Evolutionary conservation across 1,139 yeast species (phyloP).

Genomic region (Kluyveromyces marxianus): DNA sequence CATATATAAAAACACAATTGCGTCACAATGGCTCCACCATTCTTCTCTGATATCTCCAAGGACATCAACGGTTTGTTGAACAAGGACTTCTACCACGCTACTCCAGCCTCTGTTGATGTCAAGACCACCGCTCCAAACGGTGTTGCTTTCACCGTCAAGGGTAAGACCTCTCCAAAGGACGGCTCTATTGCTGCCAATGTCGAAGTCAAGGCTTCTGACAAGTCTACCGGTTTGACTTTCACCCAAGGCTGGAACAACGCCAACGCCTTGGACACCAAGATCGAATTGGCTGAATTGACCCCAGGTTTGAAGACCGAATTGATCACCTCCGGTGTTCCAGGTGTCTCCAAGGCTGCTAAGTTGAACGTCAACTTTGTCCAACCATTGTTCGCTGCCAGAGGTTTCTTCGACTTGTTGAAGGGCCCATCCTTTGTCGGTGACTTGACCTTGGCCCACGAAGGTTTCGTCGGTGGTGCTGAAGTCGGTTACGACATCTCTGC

Average conservation of each 20-base stretch:
- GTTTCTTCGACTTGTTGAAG: conserved; percentile 89
- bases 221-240: conserved; percentile 84
- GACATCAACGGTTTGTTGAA: conserved; percentile 81
- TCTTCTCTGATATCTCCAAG: conserved; percentile 85
- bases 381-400: conserved; percentile 90
- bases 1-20: neutral
- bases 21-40: conserved; percentile 52
- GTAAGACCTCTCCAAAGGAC: conserved; percentile 73
- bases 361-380: conserved; percentile 88
- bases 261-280: conserved; percentile 85
- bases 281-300: conserved; percentile 86
- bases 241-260: conserved; percentile 98
- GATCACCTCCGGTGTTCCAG: conserved; percentile 82
- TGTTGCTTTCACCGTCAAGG: conserved; percentile 89
- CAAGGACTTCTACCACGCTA: conserved; percentile 88
- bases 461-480: conserved; percentile 96
- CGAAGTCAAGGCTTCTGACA: conserved; percentile 91
- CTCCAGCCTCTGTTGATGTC: conserved; percentile 82
- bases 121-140: conserved; percentile 96
- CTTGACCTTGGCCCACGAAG: conserved; percentile 90
- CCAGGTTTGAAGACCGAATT: conserved; percentile 95
- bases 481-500: conserved; percentile 91
- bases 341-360: conserved; percentile 82
- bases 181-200: conserved; percentile 81
- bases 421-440: conserved; percentile 96